Evolutionary conservation across 139 green algal genomes (phyloP), one percentile per base, ranked within the genome.

Genomic region (Auxenochlorella pyrenoidosa): DNA sequence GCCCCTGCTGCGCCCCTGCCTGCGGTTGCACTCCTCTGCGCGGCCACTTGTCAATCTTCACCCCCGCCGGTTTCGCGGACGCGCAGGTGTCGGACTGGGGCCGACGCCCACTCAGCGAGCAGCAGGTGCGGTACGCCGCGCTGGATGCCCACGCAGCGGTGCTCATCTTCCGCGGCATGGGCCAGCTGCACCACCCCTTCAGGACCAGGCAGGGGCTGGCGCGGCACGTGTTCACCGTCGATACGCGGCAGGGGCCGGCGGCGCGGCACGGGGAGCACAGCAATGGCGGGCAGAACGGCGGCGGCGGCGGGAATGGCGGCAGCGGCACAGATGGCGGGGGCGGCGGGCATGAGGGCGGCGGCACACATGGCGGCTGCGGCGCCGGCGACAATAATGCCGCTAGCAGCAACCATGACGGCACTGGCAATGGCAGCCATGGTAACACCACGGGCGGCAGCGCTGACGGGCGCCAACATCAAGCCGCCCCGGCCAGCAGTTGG

Each of bases 81-180:
- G n/a, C 47, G 59, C 94, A 95, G 91, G 87, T 95, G 44, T 94
- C 89, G 24, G 87, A 95, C 82, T 97, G 94, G 94, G 91, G 91
- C 71, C 75, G 54, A 24, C 91, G 94, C 30, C 94, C 94, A 0
- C 92, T 97, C 59, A 94, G 76, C 34, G 34, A 66, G 38, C 88
- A 88, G 38, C 94, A 97, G 92, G 26, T 94, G 77, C 36, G 60
- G 41, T 97, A 97, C 68, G 94, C 94, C 19, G 94, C 93, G 0
- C 87, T 94, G 75, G 94, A 97, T 65, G 93, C 94, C 2, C 88
- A 92, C 32, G 78, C 36, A 4, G 75, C 87, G 1, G 75, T 90
- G 22, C 87, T 82, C 60, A 88, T 84, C 59, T 84, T 88, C 40
- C 59, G 84, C 22, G 84, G 84, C 72, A 41, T 88, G 54, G 71